phyloP scores from a whole-genome alignment of 306 rosid genomes.

The Quercus berberidifolia region DNA sequence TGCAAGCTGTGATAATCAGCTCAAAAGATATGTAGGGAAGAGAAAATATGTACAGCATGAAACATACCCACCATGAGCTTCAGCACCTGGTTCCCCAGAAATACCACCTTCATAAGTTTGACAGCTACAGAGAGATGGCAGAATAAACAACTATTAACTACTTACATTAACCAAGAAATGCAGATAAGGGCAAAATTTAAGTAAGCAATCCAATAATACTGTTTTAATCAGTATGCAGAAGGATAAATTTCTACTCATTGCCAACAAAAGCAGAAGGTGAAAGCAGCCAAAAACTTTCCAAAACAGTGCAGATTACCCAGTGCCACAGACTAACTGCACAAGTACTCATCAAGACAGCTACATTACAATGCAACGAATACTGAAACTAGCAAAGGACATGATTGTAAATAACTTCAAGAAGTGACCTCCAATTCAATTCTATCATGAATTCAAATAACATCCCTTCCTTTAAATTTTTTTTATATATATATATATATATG shows the following conservation, averaged over 20 bases:
- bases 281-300: neutral
- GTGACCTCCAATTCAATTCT: neutral
- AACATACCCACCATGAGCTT: constrained; percentile 99
- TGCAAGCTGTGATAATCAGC: neutral
- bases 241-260: neutral
- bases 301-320: neutral
- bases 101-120: constrained; percentile 98
- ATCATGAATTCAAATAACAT: neutral
- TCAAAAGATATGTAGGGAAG: neutral
- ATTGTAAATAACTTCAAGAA: neutral
- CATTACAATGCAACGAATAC: neutral
- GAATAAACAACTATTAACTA: constrained; percentile 1
- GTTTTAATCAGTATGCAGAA: neutral
- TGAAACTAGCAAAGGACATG: neutral
- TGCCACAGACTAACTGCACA: neutral
- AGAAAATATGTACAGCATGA: neutral
- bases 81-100: constrained; percentile 92
- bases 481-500: too few relatives aligned
- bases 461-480: too few relatives aligned
- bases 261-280: neutral
- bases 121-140: constrained; percentile 59
- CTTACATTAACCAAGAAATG: neutral
- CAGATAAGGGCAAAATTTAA: neutral
- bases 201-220: neutral
- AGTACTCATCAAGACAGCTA: neutral